Conservation (phyloP, 1,139 yeast species). For the Saccharomyces hybrid region DNA sequence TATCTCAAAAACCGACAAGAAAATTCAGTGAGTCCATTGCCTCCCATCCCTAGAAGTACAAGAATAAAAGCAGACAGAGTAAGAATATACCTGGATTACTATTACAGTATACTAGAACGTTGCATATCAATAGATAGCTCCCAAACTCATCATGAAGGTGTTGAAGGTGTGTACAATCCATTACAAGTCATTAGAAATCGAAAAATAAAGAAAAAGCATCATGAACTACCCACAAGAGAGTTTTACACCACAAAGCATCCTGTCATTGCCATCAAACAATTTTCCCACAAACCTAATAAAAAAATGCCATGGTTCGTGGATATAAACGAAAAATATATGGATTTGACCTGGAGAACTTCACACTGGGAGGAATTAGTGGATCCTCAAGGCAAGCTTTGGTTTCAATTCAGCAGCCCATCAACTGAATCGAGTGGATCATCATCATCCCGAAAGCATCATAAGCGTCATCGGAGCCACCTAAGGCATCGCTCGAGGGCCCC, state of each 20-base stretch:
- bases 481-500: neutral
- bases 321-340: conserved; percentile 53
- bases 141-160: conserved; percentile 29
- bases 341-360: conserved; percentile 56
- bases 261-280: conserved; percentile 26
- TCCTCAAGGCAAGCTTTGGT: conserved; percentile 54
- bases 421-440: conserved; percentile 4
- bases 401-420: conserved; percentile 31
- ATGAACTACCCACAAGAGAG: conserved; percentile 27
- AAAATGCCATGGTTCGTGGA: conserved; percentile 56
- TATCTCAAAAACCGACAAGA: neutral
- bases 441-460: conserved; percentile 2
- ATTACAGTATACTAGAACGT: conserved; percentile 25
- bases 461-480: conserved; percentile 8
- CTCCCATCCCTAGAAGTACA: conserved; percentile 18
- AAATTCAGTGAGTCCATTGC: conserved; percentile 2
- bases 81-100: conserved; percentile 28
- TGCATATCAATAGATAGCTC: conserved; percentile 13
- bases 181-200: conserved; percentile 72
- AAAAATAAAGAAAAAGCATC: conserved; percentile 42
- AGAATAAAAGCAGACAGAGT: conserved; percentile 29
- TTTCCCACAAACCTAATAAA: conserved; percentile 22
- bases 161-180: conserved; percentile 73
- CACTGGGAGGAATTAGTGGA: conserved; percentile 56
- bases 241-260: conserved; percentile 25